A percentile compares a stretch with the other conserved stretches of the same genome.
Conservation (phyloP, 495 filamentous ascomycete genomes). For the Penicillium malachiteum region DNA sequence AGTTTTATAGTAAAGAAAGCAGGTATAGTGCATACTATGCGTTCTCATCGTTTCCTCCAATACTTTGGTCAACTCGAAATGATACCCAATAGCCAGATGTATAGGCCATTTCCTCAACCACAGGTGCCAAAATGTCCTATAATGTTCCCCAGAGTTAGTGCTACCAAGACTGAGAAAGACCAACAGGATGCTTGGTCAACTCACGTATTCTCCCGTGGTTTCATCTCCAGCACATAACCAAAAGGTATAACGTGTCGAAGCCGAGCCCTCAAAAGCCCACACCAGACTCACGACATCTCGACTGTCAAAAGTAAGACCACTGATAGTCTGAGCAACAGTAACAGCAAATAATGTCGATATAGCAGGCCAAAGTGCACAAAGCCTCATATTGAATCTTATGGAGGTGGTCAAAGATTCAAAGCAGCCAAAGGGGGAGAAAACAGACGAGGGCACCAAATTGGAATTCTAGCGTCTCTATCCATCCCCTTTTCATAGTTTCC, state of each 20-base stretch:
- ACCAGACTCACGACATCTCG: constrained; percentile 46
- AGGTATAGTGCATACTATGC: constrained; percentile 55
- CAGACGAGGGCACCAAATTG: not conserved
- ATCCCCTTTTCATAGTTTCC: not conserved
- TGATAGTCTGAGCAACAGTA: constrained; percentile 55
- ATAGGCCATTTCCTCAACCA: constrained; percentile 43
- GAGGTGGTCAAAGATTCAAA: constrained; percentile 5
- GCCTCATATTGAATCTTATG: constrained; percentile 31
- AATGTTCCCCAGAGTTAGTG: not conserved
- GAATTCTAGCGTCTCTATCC: not conserved
- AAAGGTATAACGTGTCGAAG: constrained; percentile 57
- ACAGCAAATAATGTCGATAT: constrained; percentile 42
- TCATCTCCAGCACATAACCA: constrained; percentile 67
- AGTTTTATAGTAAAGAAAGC: not conserved
- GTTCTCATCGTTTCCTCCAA: constrained; percentile 52
- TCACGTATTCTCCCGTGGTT: constrained; percentile 40
- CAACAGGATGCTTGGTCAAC: not conserved
- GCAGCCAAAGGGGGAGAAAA: constrained; percentile 2
- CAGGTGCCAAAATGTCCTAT: constrained; percentile 44
- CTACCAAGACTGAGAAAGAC: too few relatives aligned
- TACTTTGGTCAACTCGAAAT: constrained; percentile 45
- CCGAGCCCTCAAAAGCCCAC: constrained; percentile 24
- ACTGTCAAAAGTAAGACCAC: constrained; percentile 48
- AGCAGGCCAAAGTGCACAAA: constrained; percentile 34
- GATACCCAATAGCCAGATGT: constrained; percentile 51